phyloP scores from a whole-genome alignment of 1,284 basidiomycete genomes.

The Volvariella surrecta region DNA sequence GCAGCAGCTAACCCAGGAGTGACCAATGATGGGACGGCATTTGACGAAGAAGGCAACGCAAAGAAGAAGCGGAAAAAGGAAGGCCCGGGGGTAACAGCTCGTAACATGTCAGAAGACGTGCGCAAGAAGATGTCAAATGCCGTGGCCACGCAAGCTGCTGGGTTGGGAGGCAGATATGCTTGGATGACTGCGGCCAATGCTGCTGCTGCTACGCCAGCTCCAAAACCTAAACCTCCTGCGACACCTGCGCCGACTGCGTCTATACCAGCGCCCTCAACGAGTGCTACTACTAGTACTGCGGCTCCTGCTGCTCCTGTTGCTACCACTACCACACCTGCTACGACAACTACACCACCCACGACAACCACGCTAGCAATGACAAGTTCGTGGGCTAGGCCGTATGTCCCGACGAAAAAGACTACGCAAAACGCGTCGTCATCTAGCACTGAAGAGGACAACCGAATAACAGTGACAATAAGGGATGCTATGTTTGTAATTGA shows the following conservation, averaged over 20 bases:
- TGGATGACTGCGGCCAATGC: constrained; percentile 73
- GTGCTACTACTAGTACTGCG: too few relatives aligned
- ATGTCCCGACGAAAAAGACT: constrained; percentile 44
- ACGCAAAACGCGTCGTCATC: constrained; percentile 19
- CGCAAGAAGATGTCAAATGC: constrained; percentile 85
- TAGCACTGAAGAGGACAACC: constrained; percentile 41
- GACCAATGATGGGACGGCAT: constrained; percentile 5
- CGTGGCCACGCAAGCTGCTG: constrained; percentile 81
- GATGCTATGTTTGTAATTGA: constrained; percentile 77
- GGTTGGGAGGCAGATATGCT: constrained; percentile 69
- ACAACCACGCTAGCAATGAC: too few relatives aligned
- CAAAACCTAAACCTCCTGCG: constrained; percentile 38
- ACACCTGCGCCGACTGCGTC: too few relatives aligned
- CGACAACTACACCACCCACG: too few relatives aligned
- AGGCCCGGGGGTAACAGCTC: constrained; percentile 73
- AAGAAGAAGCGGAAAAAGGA: constrained; percentile 84
- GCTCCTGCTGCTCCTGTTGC: constrained; percentile 14
- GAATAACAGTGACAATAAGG: constrained; percentile 54
- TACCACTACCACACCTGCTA: too few relatives aligned
- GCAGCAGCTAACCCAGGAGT: constrained; percentile 16
- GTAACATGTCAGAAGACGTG: constrained; percentile 84
- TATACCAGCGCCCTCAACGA: too few relatives aligned
- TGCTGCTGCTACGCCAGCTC: constrained; percentile 25
- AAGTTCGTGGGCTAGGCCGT: too few relatives aligned
- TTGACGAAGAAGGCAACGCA: constrained; percentile 37